Base-by-base conservation (phyloP, 2,329 filamentous ascomycete species). In the Colletotrichum salicis region DNA sequence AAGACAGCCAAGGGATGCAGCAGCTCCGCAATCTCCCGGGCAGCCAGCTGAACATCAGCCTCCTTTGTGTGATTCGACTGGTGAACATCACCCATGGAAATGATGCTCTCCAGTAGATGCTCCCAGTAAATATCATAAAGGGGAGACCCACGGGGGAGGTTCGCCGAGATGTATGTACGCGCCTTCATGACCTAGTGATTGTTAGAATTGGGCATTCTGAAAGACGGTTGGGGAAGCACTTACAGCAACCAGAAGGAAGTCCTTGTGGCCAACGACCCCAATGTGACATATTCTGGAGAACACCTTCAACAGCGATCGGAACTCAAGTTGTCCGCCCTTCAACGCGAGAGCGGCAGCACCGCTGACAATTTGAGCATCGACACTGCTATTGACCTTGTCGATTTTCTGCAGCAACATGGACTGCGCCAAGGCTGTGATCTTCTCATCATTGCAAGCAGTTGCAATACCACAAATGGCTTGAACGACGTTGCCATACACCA, bases 341-440 rank as follows among this genome's bases (percentile, higher is more conserved):
- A 96, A 84, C 37, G 95, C 93, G 67, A 99, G 84, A 6, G 90
- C 86, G 10, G 95, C 94, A 7, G 94, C 91, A 72, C 97, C 95
- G 19, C 90, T 90, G 66, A 98, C 92, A 71, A 99, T 96, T 67
- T 92, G 92, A 35, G 93, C 91, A 84, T 98, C 95, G 2, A 98
- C 93, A 5, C 88, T 85, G 71, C 89, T 87, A 77, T 90, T 96
- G 67, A 98, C 90, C 81, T 96, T 96, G 72, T 93, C 92, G 70
- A 98, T 89, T 81, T 99, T 98, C 79, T 99, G 96, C n/a, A 97
- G 84, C 29, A 99, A 89, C 91, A 99, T 98, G 1, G 95, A 97
- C 76, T 98, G 93, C 2, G 95, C 96, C 64, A 99, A 86, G 5
- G 95, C 95, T 7, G 93, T 96, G 65, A 99, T 97, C 82, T 98